A percentile compares a stretch with the other conserved stretches of the same genome.
These are phyloP conservation scores for Cyamopsis tetragonoloba DNA, from an alignment of 306 rosid genomes.

Conservation along the genomic window DNA sequence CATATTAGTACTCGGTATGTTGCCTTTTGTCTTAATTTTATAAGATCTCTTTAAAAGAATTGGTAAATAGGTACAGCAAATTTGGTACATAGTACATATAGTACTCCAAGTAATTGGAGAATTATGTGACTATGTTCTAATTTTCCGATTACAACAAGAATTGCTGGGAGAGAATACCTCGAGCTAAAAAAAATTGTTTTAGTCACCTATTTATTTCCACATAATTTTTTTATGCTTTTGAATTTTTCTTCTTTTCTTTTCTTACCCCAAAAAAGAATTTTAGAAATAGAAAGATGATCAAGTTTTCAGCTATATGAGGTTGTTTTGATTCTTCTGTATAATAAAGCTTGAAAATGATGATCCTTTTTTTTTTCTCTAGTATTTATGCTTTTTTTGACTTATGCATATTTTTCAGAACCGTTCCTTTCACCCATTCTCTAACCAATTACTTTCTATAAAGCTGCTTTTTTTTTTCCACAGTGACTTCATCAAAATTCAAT, in stretches of 20 bases:
- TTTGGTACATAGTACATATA: too few species aligned
- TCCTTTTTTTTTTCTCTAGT: slow-evolving; percentile 6
- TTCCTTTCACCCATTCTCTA: slow-evolving; percentile 33
- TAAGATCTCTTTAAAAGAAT: too few species aligned
- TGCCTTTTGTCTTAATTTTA: too few species aligned
- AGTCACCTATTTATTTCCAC: background rate
- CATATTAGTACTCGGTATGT: too few species aligned
- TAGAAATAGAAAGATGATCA: background rate
- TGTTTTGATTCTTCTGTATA: slow-evolving; percentile 25
- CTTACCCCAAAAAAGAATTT: background rate
- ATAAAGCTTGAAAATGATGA: slow-evolving; percentile 33
- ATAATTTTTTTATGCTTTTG: background rate
- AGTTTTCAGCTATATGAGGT: background rate
- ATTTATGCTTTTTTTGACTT: slow-evolving; percentile 38
- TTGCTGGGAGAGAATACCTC: too few species aligned
- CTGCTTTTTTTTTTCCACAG: slow-evolving; percentile 23
- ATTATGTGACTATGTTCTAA: too few species aligned
- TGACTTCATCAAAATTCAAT: slow-evolving; percentile 41
- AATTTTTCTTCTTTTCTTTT: background rate
- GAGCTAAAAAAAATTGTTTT: too few species aligned
- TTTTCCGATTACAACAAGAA: too few species aligned
- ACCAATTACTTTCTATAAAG: slow-evolving; percentile 36
- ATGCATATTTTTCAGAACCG: slow-evolving; percentile 30
- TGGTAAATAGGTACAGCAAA: too few species aligned
- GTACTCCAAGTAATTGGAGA: too few species aligned